Base-by-base conservation (phyloP, 129 eudicot species). In the sunflower (Helianthus annuus) region DNA sequence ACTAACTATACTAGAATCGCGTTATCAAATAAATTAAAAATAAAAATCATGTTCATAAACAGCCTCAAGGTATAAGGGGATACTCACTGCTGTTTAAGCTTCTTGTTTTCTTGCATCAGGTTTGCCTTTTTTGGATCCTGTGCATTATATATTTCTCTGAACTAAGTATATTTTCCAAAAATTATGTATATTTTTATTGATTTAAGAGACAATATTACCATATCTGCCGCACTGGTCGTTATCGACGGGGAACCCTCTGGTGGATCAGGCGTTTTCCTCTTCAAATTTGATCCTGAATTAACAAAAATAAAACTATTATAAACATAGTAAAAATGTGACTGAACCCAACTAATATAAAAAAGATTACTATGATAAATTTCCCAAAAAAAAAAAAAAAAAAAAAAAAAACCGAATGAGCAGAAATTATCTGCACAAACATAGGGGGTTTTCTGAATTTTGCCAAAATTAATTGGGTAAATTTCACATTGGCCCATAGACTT, bases 81-180 rank as follows among this genome's bases (percentile, higher is more conserved):
- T 17, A 83, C 92, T 86, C 78, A 91, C 97, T 78, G 64, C 48
- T 68, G 61, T 24, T 39, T 85, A 14, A 89, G 95, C 64, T 64
- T 83, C 73, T 70, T 70, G 83, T 93, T 83, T 72, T 85, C 82
- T 74, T 87, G 77, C 68, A 85, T 44, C 65, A 89, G 64, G 22
- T 19, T 19, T 44, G 64, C 72, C 74, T 69, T 74, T 74, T 82
- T 86, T 48, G 69, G 78, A 71, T 79, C 66, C 15, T 83, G 80
- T 52, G 70, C 79, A 75, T 64, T 62, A 73, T 24, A 29, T 68
- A 12, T 22, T 14, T 13, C 22, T 54, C 29, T 17, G 32, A 22
- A 46, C 10, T 24, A 46, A 5, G 10, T 68, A 53, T 29, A 68
- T 12, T 46, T 29, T 67, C 52, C 44, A 13, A 17, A 13, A 10